phyloP scores from a whole-genome alignment of 495 filamentous ascomycete genomes.

The Neurospora sp. region DNA sequence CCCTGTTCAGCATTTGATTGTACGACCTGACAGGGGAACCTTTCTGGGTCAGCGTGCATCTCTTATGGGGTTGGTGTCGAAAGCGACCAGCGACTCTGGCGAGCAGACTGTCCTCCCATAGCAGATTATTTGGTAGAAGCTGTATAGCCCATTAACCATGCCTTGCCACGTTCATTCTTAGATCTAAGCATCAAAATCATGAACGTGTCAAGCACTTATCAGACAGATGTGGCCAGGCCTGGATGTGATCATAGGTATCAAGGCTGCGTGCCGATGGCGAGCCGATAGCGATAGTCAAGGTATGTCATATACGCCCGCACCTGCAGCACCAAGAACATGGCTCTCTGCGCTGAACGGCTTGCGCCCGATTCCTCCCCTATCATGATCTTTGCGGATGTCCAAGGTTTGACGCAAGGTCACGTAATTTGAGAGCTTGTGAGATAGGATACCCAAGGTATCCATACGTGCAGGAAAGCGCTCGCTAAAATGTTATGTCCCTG shows the following conservation, averaged over 20 bases:
- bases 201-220: background rate
- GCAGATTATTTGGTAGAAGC: too few relatives aligned
- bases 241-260: background rate
- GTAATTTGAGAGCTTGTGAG: background rate
- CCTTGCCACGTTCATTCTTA: background rate
- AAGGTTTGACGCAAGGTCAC: background rate
- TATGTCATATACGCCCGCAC: background rate
- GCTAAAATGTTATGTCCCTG: background rate
- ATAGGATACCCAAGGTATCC: background rate
- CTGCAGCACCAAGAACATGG: background rate
- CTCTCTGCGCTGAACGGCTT: background rate
- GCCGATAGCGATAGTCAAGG: background rate
- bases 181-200: background rate
- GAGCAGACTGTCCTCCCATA: too few relatives aligned
- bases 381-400: background rate
- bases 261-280: background rate
- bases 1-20: background rate
- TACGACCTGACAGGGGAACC: background rate
- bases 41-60: background rate
- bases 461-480: background rate
- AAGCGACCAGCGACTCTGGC: background rate
- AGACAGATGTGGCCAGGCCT: background rate
- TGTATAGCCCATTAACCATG: too few relatives aligned
- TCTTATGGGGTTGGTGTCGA: background rate
- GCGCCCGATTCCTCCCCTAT: background rate